Base-by-base conservation (phyloP, 768 basidiomycete genomes). In the Leucosporidium creatinivorum region DNA sequence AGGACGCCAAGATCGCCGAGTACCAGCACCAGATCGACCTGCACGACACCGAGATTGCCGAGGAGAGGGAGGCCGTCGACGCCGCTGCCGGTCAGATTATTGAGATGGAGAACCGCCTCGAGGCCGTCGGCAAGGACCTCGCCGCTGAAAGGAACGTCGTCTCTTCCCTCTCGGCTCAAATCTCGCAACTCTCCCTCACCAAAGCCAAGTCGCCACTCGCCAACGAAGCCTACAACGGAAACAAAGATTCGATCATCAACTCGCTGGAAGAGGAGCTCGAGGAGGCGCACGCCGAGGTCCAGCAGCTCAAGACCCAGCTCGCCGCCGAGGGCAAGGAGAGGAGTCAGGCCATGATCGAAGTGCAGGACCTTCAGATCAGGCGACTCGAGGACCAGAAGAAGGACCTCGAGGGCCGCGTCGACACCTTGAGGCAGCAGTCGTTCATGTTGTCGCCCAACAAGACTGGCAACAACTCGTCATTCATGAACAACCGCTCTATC, bases 361-460 rank as follows among this genome's bases (percentile, higher is more conserved):
- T 87, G 23, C 87, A 86, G 73, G 88, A 92, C 55, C 79, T 84
- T 33, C 86, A 84, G 76, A 86, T 93, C 55, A 86, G 88, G 73
- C 81, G 85, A 69, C 80, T 94, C 63, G 87, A 91, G 78, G 82
- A 82, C 69, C 87, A 89, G 76, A 88, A 85, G 73, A 87, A 87
- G 57, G 87, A 89, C 58, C 78, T 93, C 54, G 77, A 86, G 58
- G 89, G 89, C 68, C 82, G 89, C 39, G 83, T 92, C 73, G 84
- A 65, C 47, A 70, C 67, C 2, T 64, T 74, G 7, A 73, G 67
- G 49, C 65, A 73, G 62, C 73, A 74, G 64, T 44, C 56, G 23
- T 57, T 72, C 58, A 21, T 48, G 62, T 26, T 51, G 50, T 23
- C 23, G 10, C 30, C 52, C 17, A 59, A 25, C 54, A 58, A 51